Evolutionary conservation across 345 rosid genomes (phyloP), one percentile per base, ranked within the genome.

Genomic region (Pistacia atlantica): DNA sequence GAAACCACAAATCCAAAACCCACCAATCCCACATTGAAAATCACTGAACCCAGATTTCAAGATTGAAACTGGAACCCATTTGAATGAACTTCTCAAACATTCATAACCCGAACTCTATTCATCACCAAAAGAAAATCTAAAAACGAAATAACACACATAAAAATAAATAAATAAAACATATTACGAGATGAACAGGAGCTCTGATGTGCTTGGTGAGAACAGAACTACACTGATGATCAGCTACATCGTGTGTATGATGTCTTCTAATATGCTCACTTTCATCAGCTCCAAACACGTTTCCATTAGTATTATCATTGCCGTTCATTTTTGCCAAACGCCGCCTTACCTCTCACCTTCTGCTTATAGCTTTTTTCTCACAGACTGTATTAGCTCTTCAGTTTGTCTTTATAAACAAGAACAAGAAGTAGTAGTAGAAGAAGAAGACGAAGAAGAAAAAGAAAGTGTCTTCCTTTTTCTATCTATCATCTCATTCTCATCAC

Each of bases 171-270:
- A 66, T 45, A 18, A 12, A 76, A 70, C 3, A 35, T 13, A 62
- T 83, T 90, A 95, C 97, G n/a, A 90, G 97, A 79, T 87, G 97
- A 84, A 95, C 89, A 71, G 99, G 97, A 78, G 97, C 97, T 80
- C 87, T 92, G 96, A 93, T 87, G 80, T 89, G 96, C 80, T 92
- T 93, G 49, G 87, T 83, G 77, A 95, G 93, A 45, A 90, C 85
- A 59, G 98, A 92, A 78, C 85, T 85, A 78, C 97, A 90, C 98
- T 95, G 99, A 79, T 91, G 84, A 62, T 84, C 88, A 20, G 78
- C 63, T 18, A 85, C 86, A 84, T 90, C 86, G 58, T 86, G 97
- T 51, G 67, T 83, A 77, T 93, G 98, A 51, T 87, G 90, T 55
- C 87, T 93, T 63, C 88, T 82, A 12, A 88, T 78, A 78, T 77